These are phyloP conservation scores for Tetrapyrgos nigripes DNA, from an alignment of 1,284 basidiomycete species.

Conservation along the genomic window DNA sequence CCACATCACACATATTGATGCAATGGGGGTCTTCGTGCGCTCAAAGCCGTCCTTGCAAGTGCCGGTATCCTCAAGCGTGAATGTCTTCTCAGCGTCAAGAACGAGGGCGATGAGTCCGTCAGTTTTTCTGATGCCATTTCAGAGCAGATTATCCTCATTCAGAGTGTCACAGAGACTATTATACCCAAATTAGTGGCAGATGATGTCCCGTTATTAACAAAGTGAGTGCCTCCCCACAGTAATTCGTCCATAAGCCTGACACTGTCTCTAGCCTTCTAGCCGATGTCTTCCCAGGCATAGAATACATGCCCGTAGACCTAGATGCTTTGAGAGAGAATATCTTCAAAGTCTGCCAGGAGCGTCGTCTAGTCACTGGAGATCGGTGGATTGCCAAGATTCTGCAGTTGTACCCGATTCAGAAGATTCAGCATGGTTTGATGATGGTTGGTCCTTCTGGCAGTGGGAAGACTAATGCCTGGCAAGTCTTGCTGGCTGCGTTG, in stretches of 20 bases:
- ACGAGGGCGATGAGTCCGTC: conserved; percentile 51
- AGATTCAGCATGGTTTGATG: conserved; percentile 99
- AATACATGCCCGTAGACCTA: conserved; percentile 90
- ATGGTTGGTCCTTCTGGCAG: conserved; percentile 98
- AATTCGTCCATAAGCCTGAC: not conserved
- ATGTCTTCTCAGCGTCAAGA: conserved; percentile 65
- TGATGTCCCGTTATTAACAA: conserved; percentile 93
- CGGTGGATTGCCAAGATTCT: conserved; percentile 96
- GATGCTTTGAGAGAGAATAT: conserved; percentile 88
- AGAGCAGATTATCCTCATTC: conserved; percentile 97
- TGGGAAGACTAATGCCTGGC: conserved; percentile 98
- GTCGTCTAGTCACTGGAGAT: conserved; percentile 85
- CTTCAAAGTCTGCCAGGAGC: conserved; percentile 86
- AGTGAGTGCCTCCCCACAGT: conserved; percentile 49
- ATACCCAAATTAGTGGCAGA: conserved; percentile 98
- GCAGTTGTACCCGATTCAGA: conserved; percentile 99
- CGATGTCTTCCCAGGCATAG: conserved; percentile 97
- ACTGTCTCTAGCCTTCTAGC: conserved; percentile 75
- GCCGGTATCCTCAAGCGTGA: conserved; percentile 98
- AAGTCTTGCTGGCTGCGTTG: conserved; percentile 89
- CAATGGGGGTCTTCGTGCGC: conserved; percentile 95
- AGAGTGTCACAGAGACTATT: conserved; percentile 99
- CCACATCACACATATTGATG: no score
- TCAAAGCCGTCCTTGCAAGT: conserved; percentile 96
- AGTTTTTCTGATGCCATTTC: conserved; percentile 75